Evolutionary conservation across 2,329 filamentous ascomycete species (phyloP).

Genomic region (Fusarium compactum): DNA sequence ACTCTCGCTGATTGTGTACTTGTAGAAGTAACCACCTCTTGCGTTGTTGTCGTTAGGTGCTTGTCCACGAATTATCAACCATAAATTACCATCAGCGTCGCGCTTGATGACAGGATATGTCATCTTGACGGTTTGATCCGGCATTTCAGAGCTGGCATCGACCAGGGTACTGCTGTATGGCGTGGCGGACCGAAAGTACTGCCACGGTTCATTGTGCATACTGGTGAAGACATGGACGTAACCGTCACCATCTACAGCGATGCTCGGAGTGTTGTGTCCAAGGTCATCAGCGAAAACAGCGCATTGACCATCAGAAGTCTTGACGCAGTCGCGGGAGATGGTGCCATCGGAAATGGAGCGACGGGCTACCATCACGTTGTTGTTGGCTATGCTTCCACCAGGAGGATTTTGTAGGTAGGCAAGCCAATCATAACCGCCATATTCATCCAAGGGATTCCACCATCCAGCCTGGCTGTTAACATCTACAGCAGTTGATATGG

Average conservation of each 20-base stretch:
- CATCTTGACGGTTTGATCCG: conserved; percentile 32
- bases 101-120: conserved; percentile 31
- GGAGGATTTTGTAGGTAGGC: conserved; percentile 44
- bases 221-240: conserved; percentile 47
- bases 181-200: conserved; percentile 41
- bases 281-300: conserved; percentile 42
- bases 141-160: conserved; percentile 39
- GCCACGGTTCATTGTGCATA: conserved; percentile 47
- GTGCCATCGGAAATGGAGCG: conserved; percentile 32
- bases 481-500: conserved; percentile 34
- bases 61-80: conserved; percentile 26
- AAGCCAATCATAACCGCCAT: conserved; percentile 41
- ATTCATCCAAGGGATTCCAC: conserved; percentile 46
- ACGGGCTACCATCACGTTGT: conserved; percentile 46
- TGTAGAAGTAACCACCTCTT: conserved; percentile 26
- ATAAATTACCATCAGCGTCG: conserved; percentile 7
- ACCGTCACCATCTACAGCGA: conserved; percentile 37
- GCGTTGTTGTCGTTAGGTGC: conserved; percentile 16
- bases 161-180: conserved; percentile 41
- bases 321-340: conserved; percentile 43
- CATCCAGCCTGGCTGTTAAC: conserved; percentile 43
- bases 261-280: conserved; percentile 39
- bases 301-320: conserved; percentile 31
- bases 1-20: conserved; percentile 6
- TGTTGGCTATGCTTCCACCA: conserved; percentile 34